phyloP scores from a whole-genome alignment of 805 yeast species.

The Grigorovia jiainica region DNA sequence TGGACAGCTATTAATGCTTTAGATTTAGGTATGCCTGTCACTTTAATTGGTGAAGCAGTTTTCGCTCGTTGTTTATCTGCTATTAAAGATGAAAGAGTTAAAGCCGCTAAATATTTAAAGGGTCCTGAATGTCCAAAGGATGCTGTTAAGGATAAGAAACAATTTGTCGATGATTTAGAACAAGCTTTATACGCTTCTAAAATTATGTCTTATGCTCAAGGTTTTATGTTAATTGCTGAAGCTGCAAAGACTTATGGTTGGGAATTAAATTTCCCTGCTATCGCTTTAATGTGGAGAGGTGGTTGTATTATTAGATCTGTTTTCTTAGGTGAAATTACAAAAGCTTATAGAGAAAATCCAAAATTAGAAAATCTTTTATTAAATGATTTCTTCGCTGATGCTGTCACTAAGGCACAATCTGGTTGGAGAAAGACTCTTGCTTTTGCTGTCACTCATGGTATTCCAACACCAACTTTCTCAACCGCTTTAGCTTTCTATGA shows the following conservation, averaged over 20 bases:
- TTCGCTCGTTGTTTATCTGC: slow-evolving; percentile 94
- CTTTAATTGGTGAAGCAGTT: slow-evolving; percentile 97
- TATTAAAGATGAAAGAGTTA: slow-evolving; percentile 79
- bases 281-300: slow-evolving; percentile 99
- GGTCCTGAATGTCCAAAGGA: slow-evolving; percentile 69
- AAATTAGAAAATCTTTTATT: slow-evolving; percentile 90
- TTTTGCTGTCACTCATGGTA: slow-evolving; percentile 72
- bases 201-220: slow-evolving; percentile 97
- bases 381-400: slow-evolving; percentile 88
- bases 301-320: slow-evolving; percentile 99
- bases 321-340: slow-evolving; percentile 92
- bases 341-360: slow-evolving; percentile 91
- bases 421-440: slow-evolving; percentile 91
- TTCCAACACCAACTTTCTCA: slow-evolving; percentile 96
- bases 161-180: slow-evolving; percentile 87
- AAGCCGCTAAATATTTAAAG: slow-evolving; percentile 66
- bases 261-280: slow-evolving; percentile 96
- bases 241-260: slow-evolving; percentile 96
- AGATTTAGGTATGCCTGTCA: slow-evolving; percentile 97
- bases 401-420: slow-evolving; percentile 84
- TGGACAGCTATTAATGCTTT: slow-evolving; percentile 99
- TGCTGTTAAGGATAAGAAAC: slow-evolving; percentile 62
- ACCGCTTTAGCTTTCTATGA: slow-evolving; percentile 97
- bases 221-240: slow-evolving; percentile 97
- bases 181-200: slow-evolving; percentile 98